A percentile compares a stretch with the other conserved stretches of the same genome.
These are phyloP conservation scores for Jamesozyma jinghongensis DNA, from an alignment of 805 yeast genomes.

Conservation along the genomic window DNA sequence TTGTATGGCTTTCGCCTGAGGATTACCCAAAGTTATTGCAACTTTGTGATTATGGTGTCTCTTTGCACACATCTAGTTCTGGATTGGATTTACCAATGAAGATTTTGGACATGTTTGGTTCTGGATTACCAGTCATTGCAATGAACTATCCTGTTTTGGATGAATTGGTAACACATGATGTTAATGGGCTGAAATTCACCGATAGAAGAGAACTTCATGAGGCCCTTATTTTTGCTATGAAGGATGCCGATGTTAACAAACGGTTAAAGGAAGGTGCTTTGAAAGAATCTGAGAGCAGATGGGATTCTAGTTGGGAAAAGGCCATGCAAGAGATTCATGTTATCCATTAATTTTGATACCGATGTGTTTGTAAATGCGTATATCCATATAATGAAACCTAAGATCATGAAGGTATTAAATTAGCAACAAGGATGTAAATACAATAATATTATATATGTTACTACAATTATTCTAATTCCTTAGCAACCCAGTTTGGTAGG, in stretches of 20 bases:
- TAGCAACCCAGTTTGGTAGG: slow-evolving; percentile 83
- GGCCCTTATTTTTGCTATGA: slow-evolving; percentile 32
- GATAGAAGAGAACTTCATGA: slow-evolving; percentile 39
- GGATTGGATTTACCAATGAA: slow-evolving; percentile 97
- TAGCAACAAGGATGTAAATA: not conserved
- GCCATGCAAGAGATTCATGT: slow-evolving; percentile 21
- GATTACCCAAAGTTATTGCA: slow-evolving; percentile 73
- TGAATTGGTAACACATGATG: slow-evolving; percentile 62
- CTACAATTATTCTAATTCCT: slow-evolving; percentile 30
- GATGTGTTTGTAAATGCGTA: not conserved
- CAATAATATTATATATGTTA: not conserved
- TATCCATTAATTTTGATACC: slow-evolving; percentile 9
- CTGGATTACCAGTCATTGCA: slow-evolving; percentile 86
- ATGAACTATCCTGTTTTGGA: slow-evolving; percentile 64
- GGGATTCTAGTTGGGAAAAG: slow-evolving; percentile 70
- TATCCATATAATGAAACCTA: not conserved
- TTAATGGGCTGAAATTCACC: slow-evolving; percentile 58
- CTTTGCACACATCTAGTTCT: slow-evolving; percentile 83
- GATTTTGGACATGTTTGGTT: slow-evolving; percentile 90
- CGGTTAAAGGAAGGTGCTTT: slow-evolving; percentile 60
- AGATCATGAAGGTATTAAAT: not conserved
- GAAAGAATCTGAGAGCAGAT: slow-evolving; percentile 54
- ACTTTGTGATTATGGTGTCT: slow-evolving; percentile 78
- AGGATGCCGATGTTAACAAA: slow-evolving; percentile 27
- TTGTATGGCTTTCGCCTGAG: slow-evolving; percentile 68